These are phyloP conservation scores for Eucalyptus albens DNA, from an alignment of 345 rosid species.

Conservation along the genomic window DNA sequence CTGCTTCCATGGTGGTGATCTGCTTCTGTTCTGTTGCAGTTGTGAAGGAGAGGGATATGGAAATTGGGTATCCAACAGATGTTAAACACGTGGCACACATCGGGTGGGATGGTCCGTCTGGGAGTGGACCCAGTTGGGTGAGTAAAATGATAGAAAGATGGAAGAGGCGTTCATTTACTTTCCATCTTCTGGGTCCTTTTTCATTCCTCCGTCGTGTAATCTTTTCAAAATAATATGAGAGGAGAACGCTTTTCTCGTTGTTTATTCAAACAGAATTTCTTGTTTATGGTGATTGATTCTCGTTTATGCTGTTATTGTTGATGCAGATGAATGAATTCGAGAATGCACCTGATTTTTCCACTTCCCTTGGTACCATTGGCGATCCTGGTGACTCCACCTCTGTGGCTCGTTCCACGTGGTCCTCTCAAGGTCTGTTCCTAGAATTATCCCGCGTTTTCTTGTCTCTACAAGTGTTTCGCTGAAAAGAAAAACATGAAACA, in stretches of 20 bases:
- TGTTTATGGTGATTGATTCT: not conserved
- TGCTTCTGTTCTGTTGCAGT: conserved; percentile 11
- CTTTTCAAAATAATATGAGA: not conserved
- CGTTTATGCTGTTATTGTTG: not conserved
- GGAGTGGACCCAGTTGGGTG: conserved; percentile 84
- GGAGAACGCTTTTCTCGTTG: not conserved
- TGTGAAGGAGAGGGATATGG: conserved; percentile 68
- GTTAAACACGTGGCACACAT: conserved; percentile 93
- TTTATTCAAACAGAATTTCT: not conserved
- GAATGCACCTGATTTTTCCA: conserved; percentile 50
- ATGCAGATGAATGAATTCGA: conserved; percentile 82
- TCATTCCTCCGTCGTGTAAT: not conserved
- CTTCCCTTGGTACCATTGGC: conserved; percentile 27
- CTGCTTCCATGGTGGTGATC: not conserved
- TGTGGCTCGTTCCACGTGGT: conserved; percentile 41
- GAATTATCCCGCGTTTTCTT: not conserved
- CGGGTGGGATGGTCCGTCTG: conserved; percentile 77
- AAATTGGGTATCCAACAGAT: conserved; percentile 93
- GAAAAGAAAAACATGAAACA: not conserved
- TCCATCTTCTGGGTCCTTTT: not conserved
- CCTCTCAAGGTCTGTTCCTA: conserved; percentile 43
- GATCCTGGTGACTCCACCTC: conserved; percentile 46
- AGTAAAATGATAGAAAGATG: not conserved
- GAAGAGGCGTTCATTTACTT: not conserved
- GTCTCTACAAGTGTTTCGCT: not conserved